Evolutionary conservation across 495 filamentous ascomycete genomes (phyloP).

Genomic region (Apiosordaria backusii): DNA sequence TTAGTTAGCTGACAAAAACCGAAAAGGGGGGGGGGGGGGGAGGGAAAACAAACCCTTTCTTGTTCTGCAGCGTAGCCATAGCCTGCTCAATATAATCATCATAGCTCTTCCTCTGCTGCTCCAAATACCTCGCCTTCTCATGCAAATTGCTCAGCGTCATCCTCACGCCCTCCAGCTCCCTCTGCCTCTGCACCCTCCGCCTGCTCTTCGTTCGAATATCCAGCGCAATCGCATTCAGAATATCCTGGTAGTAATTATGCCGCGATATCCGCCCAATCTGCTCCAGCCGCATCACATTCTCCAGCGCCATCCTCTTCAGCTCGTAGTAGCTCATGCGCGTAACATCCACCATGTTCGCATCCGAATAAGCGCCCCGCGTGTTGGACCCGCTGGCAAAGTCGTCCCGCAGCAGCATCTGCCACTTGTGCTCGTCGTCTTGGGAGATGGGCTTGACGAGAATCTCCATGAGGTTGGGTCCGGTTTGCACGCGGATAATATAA

Average conservation of each 20-base stretch:
- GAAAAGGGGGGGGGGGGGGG: neutral
- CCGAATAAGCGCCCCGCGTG: constrained; percentile 82
- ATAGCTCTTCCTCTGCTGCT: constrained; percentile 92
- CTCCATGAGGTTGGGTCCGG: constrained; percentile 85
- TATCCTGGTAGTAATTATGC: constrained; percentile 92
- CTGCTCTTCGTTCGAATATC: constrained; percentile 97
- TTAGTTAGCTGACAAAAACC: constrained; percentile 12
- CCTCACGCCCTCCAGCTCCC: constrained; percentile 84
- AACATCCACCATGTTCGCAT: constrained; percentile 84
- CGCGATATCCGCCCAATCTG: constrained; percentile 78
- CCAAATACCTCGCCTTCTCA: constrained; percentile 88
- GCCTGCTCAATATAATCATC: constrained; percentile 99
- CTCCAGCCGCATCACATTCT: constrained; percentile 90
- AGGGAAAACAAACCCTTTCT: constrained; percentile 63
- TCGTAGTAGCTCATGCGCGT: constrained; percentile 86
- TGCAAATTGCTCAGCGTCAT: constrained; percentile 79
- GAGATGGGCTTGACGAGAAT: constrained; percentile 89
- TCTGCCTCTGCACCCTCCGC: constrained; percentile 80
- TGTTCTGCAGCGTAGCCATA: constrained; percentile 96
- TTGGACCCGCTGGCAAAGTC: constrained; percentile 68
- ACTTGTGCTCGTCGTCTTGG: constrained; percentile 82
- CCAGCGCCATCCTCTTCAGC: constrained; percentile 85
- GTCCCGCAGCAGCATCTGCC: constrained; percentile 77
- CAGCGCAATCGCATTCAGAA: constrained; percentile 91
- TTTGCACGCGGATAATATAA: constrained; percentile 96